Conservation (phyloP, 169 alveolate species). For the Eimeria tenella region DNA sequence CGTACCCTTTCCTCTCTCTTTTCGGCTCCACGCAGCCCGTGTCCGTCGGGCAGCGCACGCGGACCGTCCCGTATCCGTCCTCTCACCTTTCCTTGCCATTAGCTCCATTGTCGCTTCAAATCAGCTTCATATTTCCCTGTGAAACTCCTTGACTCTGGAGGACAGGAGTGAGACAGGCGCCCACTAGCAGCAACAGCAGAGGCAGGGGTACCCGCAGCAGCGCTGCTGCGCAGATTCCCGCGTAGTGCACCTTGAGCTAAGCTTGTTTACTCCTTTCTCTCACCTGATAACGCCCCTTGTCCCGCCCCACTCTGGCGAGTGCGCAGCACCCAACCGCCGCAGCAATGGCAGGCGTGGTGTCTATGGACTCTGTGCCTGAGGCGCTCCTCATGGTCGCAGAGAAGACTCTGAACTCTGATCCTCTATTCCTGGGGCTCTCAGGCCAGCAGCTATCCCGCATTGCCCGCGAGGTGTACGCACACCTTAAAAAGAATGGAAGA, state of each 20-base stretch:
- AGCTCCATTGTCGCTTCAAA: no score
- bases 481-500: conserved; percentile 16
- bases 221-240: no score
- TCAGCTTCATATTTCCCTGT: no score
- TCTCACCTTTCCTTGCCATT: no score
- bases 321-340: no score
- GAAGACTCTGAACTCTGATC: neutral
- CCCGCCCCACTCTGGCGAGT: neutral
- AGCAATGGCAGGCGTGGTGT: neutral
- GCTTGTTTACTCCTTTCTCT: no score
- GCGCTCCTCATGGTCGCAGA: conserved; percentile 22
- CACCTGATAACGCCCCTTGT: neutral
- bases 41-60: no score
- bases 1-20: no score
- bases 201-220: neutral
- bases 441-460: conserved; percentile 43
- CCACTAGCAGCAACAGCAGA: neutral
- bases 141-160: no score
- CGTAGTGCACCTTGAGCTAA: no score
- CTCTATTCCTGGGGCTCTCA: conserved; percentile 4
- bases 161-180: neutral
- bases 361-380: conserved; percentile 23
- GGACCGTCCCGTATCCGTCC: no score
- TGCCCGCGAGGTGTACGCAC: conserved; percentile 54
- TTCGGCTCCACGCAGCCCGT: no score